These are phyloP conservation scores for Forsythia viridissima DNA, from an alignment of 257 asterid species.

Conservation along the genomic window DNA sequence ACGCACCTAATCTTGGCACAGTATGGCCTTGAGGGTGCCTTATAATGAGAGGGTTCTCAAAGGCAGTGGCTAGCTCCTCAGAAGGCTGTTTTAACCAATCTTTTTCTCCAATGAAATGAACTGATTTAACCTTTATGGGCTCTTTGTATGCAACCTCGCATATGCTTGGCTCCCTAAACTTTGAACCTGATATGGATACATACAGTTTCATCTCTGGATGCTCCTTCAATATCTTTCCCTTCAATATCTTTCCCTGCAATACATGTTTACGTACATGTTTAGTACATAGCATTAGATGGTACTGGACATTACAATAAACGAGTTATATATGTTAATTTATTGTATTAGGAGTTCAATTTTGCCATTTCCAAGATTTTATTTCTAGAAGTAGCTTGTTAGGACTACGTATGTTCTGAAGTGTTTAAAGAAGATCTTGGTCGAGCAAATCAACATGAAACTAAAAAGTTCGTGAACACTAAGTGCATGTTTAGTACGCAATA, in stretches of 20 bases:
- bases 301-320: too few relatives aligned
- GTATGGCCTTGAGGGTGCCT: constrained; percentile 72
- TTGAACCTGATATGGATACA: constrained; percentile 63
- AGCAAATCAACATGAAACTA: background rate
- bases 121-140: constrained; percentile 49
- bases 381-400: background rate
- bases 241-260: constrained; percentile 47
- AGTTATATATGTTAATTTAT: too few relatives aligned
- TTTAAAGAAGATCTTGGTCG: too few relatives aligned
- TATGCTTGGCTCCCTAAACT: constrained; percentile 54
- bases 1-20: constrained; percentile 60
- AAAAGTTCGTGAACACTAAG: background rate
- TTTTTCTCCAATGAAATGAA: constrained; percentile 64
- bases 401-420: too few relatives aligned
- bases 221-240: constrained; percentile 57
- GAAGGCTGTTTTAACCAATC: constrained; percentile 66
- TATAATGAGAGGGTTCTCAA: constrained; percentile 50
- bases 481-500: background rate
- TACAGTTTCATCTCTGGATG: constrained; percentile 51
- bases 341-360: too few relatives aligned
- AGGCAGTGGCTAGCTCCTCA: constrained; percentile 56
- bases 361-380: too few relatives aligned
- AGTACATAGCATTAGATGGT: background rate
- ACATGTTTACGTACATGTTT: background rate
- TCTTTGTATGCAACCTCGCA: constrained; percentile 55